These are phyloP conservation scores for Microcos paniculata DNA, from an alignment of 345 rosid genomes.

Conservation along the genomic window DNA sequence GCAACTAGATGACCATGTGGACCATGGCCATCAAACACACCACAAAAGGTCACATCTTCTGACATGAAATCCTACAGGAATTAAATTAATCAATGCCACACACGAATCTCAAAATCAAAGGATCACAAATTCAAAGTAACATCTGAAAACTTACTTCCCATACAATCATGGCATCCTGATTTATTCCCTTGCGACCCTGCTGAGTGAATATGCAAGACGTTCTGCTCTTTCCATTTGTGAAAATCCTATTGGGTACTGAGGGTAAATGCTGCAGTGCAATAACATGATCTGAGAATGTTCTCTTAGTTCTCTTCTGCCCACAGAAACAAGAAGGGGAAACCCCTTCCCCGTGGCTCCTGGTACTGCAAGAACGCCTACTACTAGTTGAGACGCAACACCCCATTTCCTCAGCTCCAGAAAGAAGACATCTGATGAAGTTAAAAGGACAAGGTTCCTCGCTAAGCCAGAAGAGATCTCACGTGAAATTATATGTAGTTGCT, in stretches of 20 bases:
- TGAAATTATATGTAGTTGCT: conserved; percentile 25
- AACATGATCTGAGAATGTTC: conserved; percentile 66
- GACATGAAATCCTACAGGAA: conserved; percentile 75
- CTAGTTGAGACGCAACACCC: conserved; percentile 93
- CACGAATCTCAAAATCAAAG: conserved; percentile 6
- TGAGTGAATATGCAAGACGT: conserved; percentile 91
- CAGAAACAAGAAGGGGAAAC: conserved; percentile 55
- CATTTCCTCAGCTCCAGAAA: conserved; percentile 58
- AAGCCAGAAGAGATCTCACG: conserved; percentile 42
- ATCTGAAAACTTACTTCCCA: conserved; percentile 87
- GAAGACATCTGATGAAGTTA: conserved; percentile 31
- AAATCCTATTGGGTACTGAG: conserved; percentile 72
- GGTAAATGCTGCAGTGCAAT: conserved; percentile 63
- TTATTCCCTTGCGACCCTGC: conserved; percentile 96
- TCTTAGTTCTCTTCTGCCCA: conserved; percentile 66
- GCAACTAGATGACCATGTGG: conserved; percentile 99
- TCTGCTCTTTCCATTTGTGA: conserved; percentile 77
- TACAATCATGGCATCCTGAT: conserved; percentile 97
- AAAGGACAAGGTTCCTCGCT: conserved; percentile 29
- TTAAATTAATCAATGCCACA: conserved; percentile 16
- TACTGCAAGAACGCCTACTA: conserved; percentile 76
- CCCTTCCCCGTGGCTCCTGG: conserved; percentile 70
- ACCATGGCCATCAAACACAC: conserved; percentile 99
- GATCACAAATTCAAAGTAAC: conserved; percentile 20
- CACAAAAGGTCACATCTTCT: conserved; percentile 90